Percentiles rank a stretch among this genome's conserved stretches.
phyloP scores from a whole-genome alignment of 148 eudicot species.

The Persicaria maculosa region DNA sequence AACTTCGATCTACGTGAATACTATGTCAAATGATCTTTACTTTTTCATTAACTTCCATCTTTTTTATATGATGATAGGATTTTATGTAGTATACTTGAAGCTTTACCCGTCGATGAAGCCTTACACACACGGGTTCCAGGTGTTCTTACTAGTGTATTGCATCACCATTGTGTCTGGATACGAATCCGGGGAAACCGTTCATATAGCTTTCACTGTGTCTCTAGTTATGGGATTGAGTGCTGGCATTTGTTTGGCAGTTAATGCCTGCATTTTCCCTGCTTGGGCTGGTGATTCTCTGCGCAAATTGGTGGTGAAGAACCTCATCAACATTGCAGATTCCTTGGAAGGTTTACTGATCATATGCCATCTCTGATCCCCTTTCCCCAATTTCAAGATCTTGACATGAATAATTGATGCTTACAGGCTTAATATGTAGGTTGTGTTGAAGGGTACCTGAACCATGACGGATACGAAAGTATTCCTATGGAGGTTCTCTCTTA shows the following conservation, averaged over 20 bases:
- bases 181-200: neutral
- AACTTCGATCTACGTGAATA: neutral
- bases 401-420: neutral
- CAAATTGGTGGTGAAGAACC: constrained; percentile 12
- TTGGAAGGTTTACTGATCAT: constrained; percentile 13
- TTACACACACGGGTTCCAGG: constrained; percentile 11
- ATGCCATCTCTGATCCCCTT: neutral
- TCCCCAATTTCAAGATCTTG: neutral
- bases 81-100: constrained; percentile 13
- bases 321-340: constrained; percentile 12
- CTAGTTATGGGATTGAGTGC: constrained; percentile 12
- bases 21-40: neutral
- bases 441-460: constrained; percentile 42
- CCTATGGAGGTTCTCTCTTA: constrained; percentile 50
- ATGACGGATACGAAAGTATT: constrained; percentile 38
- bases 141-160: constrained; percentile 15
- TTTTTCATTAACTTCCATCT: neutral
- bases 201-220: constrained; percentile 8
- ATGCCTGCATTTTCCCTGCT: constrained; percentile 15
- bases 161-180: constrained; percentile 9
- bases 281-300: constrained; percentile 19
- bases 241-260: constrained; percentile 11
- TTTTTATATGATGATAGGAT: constrained; percentile 3
- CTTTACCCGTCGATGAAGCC: constrained; percentile 18
- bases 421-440: constrained; percentile 26